A percentile compares a stretch with the other conserved stretches of the same genome.
Conservation (phyloP, 106 monocot genomes). For the Dendrobium nobile region DNA sequence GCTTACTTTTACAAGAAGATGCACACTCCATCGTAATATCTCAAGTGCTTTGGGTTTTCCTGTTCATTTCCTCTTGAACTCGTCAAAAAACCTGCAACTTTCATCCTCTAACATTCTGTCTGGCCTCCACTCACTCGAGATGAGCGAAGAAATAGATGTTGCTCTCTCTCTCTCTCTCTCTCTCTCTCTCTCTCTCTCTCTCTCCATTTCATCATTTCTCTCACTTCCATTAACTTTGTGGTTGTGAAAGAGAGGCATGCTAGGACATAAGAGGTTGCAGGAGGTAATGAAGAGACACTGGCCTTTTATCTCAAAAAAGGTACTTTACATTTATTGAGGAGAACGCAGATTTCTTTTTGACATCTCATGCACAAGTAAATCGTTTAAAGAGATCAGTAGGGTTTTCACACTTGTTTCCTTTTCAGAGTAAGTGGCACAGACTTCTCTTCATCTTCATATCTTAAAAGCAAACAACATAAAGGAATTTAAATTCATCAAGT, state of each 20-base stretch:
- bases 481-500: too few relatives aligned
- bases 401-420: neutral
- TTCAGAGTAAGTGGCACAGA: neutral
- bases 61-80: too few relatives aligned
- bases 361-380: neutral
- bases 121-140: too few relatives aligned
- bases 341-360: neutral
- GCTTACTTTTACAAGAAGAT: too few relatives aligned
- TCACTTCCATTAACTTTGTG: neutral
- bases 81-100: too few relatives aligned
- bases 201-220: neutral
- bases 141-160: too few relatives aligned
- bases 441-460: neutral
- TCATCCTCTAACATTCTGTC: too few relatives aligned
- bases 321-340: neutral
- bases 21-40: too few relatives aligned
- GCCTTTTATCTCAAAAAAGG: neutral
- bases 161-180: neutral
- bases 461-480: too few relatives aligned
- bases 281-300: neutral
- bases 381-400: neutral
- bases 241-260: neutral
- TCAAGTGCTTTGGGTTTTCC: too few relatives aligned
- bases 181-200: neutral
- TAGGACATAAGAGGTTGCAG: neutral